phyloP scores from a whole-genome alignment of 2,329 filamentous ascomycete species.

The Helminthosporium solani region DNA sequence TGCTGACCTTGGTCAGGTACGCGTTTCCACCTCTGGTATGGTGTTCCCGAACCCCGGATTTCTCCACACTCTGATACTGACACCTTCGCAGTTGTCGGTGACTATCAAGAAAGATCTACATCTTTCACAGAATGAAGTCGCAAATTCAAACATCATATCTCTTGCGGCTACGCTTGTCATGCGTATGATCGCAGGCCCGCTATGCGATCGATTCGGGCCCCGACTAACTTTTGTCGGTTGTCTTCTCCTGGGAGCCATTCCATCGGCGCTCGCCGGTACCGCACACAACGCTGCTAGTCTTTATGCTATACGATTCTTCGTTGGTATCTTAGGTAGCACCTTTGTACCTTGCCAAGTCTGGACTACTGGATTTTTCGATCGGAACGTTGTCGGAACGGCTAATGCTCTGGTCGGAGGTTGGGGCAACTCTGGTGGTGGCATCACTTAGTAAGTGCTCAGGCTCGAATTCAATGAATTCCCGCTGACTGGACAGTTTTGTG shows the following conservation, averaged over 20 bases:
- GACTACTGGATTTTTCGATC: conserved; percentile 91
- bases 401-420: conserved; percentile 83
- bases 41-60: conserved; percentile 8
- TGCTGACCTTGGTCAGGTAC: conserved; percentile 59
- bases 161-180: conserved; percentile 65
- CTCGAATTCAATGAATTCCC: background rate
- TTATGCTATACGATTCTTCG: conserved; percentile 75
- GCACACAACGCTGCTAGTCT: conserved; percentile 67
- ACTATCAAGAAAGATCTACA: conserved; percentile 79
- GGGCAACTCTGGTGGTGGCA: conserved; percentile 84
- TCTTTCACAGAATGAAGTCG: conserved; percentile 68
- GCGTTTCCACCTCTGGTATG: conserved; percentile 80
- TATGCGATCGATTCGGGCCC: conserved; percentile 84
- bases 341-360: conserved; percentile 90
- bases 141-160: conserved; percentile 89
- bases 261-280: conserved; percentile 78
- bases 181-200: conserved; percentile 73
- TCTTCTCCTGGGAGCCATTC: conserved; percentile 75
- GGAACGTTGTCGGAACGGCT: conserved; percentile 84
- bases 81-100: conserved; percentile 31
- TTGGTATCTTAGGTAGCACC: conserved; percentile 73
- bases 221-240: conserved; percentile 76
- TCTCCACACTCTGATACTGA: conserved; percentile 46
- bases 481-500: conserved; percentile 59
- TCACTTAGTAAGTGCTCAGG: conserved; percentile 63